Base-by-base conservation (phyloP, 495 filamentous ascomycete species). In the Penicillium dipodomyicola region DNA sequence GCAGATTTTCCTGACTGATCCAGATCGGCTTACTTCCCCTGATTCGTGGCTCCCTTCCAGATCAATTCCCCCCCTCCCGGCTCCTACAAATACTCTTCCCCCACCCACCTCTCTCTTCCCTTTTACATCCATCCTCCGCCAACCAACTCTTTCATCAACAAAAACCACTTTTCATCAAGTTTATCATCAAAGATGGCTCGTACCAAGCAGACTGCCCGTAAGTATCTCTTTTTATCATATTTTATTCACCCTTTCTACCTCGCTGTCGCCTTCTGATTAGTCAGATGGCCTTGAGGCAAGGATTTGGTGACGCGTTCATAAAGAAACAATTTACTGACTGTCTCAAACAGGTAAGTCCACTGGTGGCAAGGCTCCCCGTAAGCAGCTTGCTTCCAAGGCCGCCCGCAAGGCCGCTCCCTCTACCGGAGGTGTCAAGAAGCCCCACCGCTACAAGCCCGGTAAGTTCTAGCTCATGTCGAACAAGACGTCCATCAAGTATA, bases 371-470 rank as follows among this genome's bases (percentile, higher is more conserved):
- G 92, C 92, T 70, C 92, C 92, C 68, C 92, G 92, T 83, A 97
- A 97, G 90, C 90, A 95, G 85, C 91, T 96, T 71, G 87, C 87
- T 65, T 87, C 86, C 79, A 91, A 91, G 85, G 87, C 87, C 60
- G 87, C 87, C 69, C 85, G 88, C 73, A 88, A 89, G 78, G 83
- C 83, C 59, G 85, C 86, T 33, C 86, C 86, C 66, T 87, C 86
- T 58, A 87, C 86, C 67, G 87, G 85, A 68, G 86, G 86, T 87
- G 94, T 99, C 88, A 99, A 99, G 95, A 99, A 99, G 94, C 94
- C 94, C 77, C 95, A 97, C 82, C 88, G 94, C 69, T 99, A 99
- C 77, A 99, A 97, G 93, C 94, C 94, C 75, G 93, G 92, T 92
- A 83, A 67, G 80, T 74, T 58, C 39, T 23, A 22, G 12, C 2